Base-by-base conservation (phyloP, 805 yeast genomes). In the Lipomyces yamanashiensis region DNA sequence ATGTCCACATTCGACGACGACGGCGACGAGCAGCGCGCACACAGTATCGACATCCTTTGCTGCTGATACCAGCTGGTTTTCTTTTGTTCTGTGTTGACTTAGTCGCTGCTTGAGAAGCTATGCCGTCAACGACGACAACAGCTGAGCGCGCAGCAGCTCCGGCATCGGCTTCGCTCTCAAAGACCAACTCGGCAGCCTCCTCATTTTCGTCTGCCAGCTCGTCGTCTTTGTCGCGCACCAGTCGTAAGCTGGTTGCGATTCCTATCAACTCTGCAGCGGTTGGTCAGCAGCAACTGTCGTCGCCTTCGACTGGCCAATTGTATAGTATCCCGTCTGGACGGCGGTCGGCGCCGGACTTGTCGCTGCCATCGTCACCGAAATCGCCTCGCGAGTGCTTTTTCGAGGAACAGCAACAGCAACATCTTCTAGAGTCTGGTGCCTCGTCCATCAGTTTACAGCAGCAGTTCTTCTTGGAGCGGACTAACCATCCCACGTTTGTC, bases 401-500 rank as follows among this genome's bases (percentile, higher is more conserved):
- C 19, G 40, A 36, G 8, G 33, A 39, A 10, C 21, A 43, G 50
- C 50, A 23, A 15, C 50, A 23, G 2, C 15, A 13, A 45, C 34
- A 28, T 23, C n/a, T 37, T 13, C 43, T 23, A 12, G 44, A 37
- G 34, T 51, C 54, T n/a, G 23, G 23, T 5, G 49, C 37, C 9
- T 51, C 55, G n/a, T 51, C 55, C 5, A 51, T 51, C 3, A 52
- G 36, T 15, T 9, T 52, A 10, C 56, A 52, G 56, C 56, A 52
- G 21, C 56, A 52, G 37, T 41, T 52, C 48, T 52, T 40, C 47
- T 48, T 39, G 48, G 56, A 40, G 23, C 34, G 50, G 40, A n/a
- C 19, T 21, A 36, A 15, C 2, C 65, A 56, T 41, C 64, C 64
- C 1, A 50, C 52, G 12, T 61, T 61, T 21, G 12, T 8, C 5